Evolutionary conservation across 2,329 filamentous ascomycete genomes (phyloP), one percentile per base, ranked within the genome.

Genomic region (Dothideomycetes sp.): DNA sequence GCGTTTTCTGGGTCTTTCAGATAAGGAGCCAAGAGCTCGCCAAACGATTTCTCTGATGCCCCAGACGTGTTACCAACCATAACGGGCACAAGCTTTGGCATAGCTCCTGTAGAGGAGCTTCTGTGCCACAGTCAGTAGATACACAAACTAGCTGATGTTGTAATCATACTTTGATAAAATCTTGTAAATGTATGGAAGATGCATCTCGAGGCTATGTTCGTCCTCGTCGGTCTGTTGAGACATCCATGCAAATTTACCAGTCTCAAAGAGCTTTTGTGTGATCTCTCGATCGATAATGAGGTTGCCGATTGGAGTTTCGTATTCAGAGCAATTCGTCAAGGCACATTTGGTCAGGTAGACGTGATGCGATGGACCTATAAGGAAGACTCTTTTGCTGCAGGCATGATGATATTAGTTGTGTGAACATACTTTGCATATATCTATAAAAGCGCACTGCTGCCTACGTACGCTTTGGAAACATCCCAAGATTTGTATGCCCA

Each of bases 151-250:
- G 34, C 31, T 3, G 27, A 19, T 12, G 10, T 17, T n/a, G 31
- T 17, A 22, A 4, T 36, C 41, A 45, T 38, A 73, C 57, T 66
- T 63, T 42, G 72, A 71, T 5, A 80, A 70, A 38, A 84, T 77
- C 56, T 88, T 87, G 68, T 87, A 88, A 47, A 96, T 81, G 55
- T 93, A 95, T 0, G 91, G 89, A 7, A 96, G 70, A 51, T 98
- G 91, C 82, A 98, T 94, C 66, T 98, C 91, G 2, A 96, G 73
- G 37, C 85, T 94, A 62, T 98, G 91, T 61, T 98, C 91, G 4
- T 75, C 72, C 45, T 86, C 75, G 53, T 98, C 91, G 4, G 77
- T 68, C 3, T 65, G 53, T 14, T 60, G 62, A 2, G 73, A 75
- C 68, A 95, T 91, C 38, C 70, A 65, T 14, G 71, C 62, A 56